These are phyloP conservation scores for Alternaria dauci DNA, from an alignment of 2,329 filamentous ascomycete species.

Conservation along the genomic window DNA sequence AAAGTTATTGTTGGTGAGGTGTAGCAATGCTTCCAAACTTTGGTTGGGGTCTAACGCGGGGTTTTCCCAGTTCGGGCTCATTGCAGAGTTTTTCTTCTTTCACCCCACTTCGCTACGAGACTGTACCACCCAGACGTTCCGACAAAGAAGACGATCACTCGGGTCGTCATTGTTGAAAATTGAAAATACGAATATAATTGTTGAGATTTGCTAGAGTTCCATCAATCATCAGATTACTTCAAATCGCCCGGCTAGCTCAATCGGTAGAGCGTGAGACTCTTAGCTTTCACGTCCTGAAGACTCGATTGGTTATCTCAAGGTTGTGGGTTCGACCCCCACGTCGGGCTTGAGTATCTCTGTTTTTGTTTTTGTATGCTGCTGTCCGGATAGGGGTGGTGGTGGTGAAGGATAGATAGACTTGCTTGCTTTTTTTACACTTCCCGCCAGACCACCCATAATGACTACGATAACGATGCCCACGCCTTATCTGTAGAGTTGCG, in stretches of 20 bases:
- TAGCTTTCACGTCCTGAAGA: constrained; percentile 26
- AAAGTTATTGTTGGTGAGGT: not conserved
- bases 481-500: not conserved
- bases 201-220: accelerated
- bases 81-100: not conserved
- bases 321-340: constrained; percentile 12
- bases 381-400: not conserved
- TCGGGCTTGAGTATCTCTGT: not conserved
- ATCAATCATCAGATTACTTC: not conserved
- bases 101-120: not conserved
- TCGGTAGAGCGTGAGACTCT: constrained; percentile 55
- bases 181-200: accelerated
- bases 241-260: constrained; percentile 39
- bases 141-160: no score
- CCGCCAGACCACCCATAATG: not conserved
- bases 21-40: no score
- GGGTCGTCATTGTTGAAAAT: no score
- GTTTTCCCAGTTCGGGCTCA: not conserved
- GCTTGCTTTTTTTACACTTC: not conserved
- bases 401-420: not conserved
- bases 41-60: not conserved
- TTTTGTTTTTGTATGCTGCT: not conserved
- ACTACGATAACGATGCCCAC: not conserved
- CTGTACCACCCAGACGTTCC: not conserved
- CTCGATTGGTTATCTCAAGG: constrained; percentile 12